These are phyloP conservation scores for Torrubiella hemipterigena DNA, from an alignment of 2,329 filamentous ascomycete genomes.

Conservation along the genomic window DNA sequence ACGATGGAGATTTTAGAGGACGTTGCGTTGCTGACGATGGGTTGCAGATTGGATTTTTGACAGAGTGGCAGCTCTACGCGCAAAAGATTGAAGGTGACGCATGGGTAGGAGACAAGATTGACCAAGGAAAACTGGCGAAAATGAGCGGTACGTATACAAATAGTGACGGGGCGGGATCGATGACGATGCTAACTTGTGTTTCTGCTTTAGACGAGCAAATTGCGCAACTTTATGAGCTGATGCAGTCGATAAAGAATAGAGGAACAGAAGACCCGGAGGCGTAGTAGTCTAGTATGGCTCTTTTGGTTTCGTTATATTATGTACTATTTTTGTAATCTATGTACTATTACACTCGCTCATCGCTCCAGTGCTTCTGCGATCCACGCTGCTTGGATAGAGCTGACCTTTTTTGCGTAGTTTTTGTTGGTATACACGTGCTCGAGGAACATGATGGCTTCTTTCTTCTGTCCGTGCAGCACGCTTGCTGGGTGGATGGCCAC, in stretches of 20 bases:
- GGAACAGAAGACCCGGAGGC: slow-evolving; percentile 14
- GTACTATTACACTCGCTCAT: slow-evolving; percentile 7
- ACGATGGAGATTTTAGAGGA: not conserved
- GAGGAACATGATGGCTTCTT: slow-evolving; percentile 56
- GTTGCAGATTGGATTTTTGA: slow-evolving; percentile 78
- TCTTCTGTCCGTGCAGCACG: slow-evolving; percentile 49
- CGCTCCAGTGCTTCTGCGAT: slow-evolving; percentile 36
- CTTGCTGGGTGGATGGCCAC: slow-evolving; percentile 53
- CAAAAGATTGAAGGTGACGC: slow-evolving; percentile 80
- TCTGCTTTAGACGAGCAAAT: slow-evolving; percentile 76
- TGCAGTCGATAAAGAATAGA: slow-evolving; percentile 59
- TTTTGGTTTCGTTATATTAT: slow-evolving; percentile 1
- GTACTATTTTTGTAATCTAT: slow-evolving; percentile 5
- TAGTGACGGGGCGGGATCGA: not conserved
- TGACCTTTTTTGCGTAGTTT: slow-evolving; percentile 56
- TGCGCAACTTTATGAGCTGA: slow-evolving; percentile 85
- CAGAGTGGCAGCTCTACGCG: slow-evolving; percentile 92
- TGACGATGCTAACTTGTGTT: slow-evolving; percentile 7
- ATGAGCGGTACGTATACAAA: slow-evolving; percentile 64
- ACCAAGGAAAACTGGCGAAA: slow-evolving; percentile 73
- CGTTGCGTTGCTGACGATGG: not conserved
- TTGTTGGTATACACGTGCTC: slow-evolving; percentile 56
- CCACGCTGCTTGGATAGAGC: slow-evolving; percentile 47
- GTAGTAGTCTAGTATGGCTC: slow-evolving; percentile 12
- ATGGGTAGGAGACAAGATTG: slow-evolving; percentile 78